A percentile compares a stretch with the other conserved stretches of the same genome.
Conservation (phyloP, 208 protist genomes). For the Acanthamoeba lenticulata region DNA sequence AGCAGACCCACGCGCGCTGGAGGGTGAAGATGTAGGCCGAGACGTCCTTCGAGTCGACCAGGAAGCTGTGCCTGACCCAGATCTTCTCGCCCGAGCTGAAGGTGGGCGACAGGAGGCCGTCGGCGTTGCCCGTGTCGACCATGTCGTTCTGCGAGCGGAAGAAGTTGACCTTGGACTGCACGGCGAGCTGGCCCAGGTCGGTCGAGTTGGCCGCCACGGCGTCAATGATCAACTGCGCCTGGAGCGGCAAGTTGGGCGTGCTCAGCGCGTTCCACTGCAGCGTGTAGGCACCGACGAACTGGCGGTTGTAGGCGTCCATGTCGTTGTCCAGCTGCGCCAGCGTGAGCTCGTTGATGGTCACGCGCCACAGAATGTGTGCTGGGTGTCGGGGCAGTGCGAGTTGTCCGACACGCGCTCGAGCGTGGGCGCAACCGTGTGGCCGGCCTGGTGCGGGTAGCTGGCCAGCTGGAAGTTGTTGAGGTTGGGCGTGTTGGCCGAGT, state of each 20-base stretch:
- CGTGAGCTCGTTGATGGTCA: too few species aligned
- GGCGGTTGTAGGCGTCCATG: background rate
- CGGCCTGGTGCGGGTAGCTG: too few species aligned
- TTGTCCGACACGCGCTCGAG: background rate
- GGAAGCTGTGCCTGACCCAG: slow-evolving; percentile 16
- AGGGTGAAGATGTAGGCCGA: background rate
- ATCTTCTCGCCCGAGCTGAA: too few species aligned
- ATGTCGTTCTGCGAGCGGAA: background rate
- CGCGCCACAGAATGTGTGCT: background rate
- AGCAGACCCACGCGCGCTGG: too few species aligned
- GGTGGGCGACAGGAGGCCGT: background rate
- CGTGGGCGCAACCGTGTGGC: too few species aligned
- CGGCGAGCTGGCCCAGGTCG: background rate
- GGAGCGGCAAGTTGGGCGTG: background rate
- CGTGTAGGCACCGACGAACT: background rate
- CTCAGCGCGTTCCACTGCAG: too few species aligned
- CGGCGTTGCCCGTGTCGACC: background rate
- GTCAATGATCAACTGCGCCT: background rate
- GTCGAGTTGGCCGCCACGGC: background rate
- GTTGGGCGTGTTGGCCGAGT: too few species aligned
- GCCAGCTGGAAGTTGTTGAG: too few species aligned
- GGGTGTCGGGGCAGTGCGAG: background rate
- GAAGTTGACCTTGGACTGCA: too few species aligned
- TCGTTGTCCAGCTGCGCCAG: too few species aligned
- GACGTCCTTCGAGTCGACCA: background rate